Conservation (phyloP, 768 basidiomycete genomes). For the Mycena maculata region DNA sequence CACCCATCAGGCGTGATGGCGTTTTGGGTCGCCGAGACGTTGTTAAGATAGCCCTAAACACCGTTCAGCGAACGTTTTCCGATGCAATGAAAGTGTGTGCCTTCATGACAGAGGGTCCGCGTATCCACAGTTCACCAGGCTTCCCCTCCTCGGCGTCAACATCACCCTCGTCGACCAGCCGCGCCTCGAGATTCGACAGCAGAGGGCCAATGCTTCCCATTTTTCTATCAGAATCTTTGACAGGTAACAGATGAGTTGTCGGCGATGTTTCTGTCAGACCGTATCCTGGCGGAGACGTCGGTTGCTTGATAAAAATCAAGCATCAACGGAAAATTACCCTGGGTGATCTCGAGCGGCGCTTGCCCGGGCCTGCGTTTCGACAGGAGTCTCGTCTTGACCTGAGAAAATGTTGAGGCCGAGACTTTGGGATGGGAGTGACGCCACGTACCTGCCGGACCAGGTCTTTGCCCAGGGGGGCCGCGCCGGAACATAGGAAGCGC, state of each 20-base stretch:
- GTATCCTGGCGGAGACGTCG: conserved; percentile 56
- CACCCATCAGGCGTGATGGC: conserved; percentile 71
- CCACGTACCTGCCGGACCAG: conserved; percentile 54
- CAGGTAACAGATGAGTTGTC: conserved; percentile 56
- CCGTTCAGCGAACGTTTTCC: not conserved
- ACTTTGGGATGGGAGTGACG: too few species aligned
- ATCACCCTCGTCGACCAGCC: conserved; percentile 62
- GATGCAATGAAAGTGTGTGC: conserved; percentile 37
- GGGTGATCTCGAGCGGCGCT: conserved; percentile 29
- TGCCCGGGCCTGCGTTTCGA: not conserved
- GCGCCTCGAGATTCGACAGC: conserved; percentile 69
- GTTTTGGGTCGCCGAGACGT: conserved; percentile 65
- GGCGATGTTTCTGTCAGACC: conserved; percentile 77
- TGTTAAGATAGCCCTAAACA: conserved; percentile 69
- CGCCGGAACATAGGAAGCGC: conserved; percentile 64
- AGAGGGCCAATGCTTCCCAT: conserved; percentile 67
- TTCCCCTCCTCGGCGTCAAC: conserved; percentile 53
- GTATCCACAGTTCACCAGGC: conserved; percentile 76
- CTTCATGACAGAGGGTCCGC: conserved; percentile 76
- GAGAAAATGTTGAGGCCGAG: not conserved
- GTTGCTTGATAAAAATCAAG: not conserved
- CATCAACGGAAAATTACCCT: conserved; percentile 31
- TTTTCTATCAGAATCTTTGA: conserved; percentile 50
- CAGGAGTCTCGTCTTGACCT: conserved; percentile 14
- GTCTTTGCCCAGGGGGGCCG: conserved; percentile 70